Percentiles rank a stretch among this genome's conserved stretches.
Evolutionary conservation across 108 stramenopile species (phyloP).

Genomic region (Nitzschia sp.): DNA sequence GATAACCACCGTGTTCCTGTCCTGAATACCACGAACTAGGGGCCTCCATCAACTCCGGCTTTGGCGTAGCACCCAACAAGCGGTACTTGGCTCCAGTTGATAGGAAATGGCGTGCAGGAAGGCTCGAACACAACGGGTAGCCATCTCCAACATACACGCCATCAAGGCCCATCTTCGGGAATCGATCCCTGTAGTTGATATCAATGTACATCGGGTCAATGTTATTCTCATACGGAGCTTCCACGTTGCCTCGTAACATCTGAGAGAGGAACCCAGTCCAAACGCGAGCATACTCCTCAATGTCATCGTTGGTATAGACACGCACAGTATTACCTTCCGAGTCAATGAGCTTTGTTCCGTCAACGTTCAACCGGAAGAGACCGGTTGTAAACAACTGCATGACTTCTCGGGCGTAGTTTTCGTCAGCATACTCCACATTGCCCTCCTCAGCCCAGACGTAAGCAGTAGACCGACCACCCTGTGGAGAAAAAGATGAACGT

Average conservation of each 20-base stretch:
- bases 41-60: constrained; percentile 2
- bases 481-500: too few species aligned
- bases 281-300: constrained; percentile 33
- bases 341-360: constrained; percentile 55
- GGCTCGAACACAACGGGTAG: constrained; percentile 56
- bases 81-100: constrained; percentile 53
- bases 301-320: constrained; percentile 72
- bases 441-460: constrained; percentile 31
- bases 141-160: constrained; percentile 64
- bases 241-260: constrained; percentile 47
- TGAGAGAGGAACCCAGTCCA: constrained; percentile 61
- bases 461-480: constrained; percentile 39
- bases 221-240: constrained; percentile 19
- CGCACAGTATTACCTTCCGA: constrained; percentile 30
- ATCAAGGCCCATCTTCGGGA: constrained; percentile 62
- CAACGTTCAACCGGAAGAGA: constrained; percentile 47
- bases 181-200: constrained; percentile 48
- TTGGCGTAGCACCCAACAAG: constrained; percentile 44
- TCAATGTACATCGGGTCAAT: constrained; percentile 31
- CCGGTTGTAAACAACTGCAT: constrained; percentile 80
- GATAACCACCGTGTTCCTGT: constrained; percentile 25
- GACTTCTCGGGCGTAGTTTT: constrained; percentile 61
- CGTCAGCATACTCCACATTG: constrained; percentile 28
- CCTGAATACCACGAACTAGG: background rate
- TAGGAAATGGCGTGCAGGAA: constrained; percentile 54